Conservation (phyloP, 228 moss, liverwort and hornwort genomes). For the Sphagnum magellanicum region DNA sequence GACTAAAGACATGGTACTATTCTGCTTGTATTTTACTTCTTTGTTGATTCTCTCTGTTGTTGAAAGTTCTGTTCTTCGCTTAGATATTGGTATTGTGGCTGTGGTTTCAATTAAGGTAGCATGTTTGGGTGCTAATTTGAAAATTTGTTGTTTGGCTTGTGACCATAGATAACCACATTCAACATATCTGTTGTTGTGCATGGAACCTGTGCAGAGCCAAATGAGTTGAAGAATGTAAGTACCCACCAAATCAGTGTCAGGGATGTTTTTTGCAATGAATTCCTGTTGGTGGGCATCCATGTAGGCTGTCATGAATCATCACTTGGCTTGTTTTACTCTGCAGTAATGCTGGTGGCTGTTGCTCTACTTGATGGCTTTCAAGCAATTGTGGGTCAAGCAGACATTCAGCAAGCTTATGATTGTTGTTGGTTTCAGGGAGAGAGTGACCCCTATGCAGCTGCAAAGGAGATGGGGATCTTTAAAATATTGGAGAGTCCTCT, state of each 20-base stretch:
- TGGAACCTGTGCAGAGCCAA: conserved; percentile 69
- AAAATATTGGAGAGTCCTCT: conserved; percentile 53
- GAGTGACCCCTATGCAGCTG: conserved; percentile 63
- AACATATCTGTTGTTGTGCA: conserved; percentile 85
- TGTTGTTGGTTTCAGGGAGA: conserved; percentile 45
- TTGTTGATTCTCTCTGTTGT: background rate
- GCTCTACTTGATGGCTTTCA: too few relatives aligned
- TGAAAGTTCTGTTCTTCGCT: background rate
- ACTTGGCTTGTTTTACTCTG: too few relatives aligned
- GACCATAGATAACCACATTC: conserved; percentile 84
- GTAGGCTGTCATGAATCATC: too few relatives aligned
- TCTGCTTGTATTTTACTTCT: background rate
- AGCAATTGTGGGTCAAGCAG: too few relatives aligned
- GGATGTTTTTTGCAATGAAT: too few relatives aligned
- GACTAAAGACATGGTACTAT: conserved; percentile 83
- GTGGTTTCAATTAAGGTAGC: too few relatives aligned
- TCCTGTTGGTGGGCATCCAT: too few relatives aligned
- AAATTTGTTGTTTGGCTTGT: conserved; percentile 3
- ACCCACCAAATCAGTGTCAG: too few relatives aligned
- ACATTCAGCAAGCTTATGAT: too few relatives aligned
- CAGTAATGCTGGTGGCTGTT: too few relatives aligned
- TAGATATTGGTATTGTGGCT: background rate
- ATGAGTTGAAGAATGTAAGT: conserved; percentile 64
- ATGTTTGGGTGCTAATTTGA: background rate
- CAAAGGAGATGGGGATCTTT: conserved; percentile 60